Evolutionary conservation across 345 rosid genomes (phyloP).

Genomic region (Populus pruinosa): DNA sequence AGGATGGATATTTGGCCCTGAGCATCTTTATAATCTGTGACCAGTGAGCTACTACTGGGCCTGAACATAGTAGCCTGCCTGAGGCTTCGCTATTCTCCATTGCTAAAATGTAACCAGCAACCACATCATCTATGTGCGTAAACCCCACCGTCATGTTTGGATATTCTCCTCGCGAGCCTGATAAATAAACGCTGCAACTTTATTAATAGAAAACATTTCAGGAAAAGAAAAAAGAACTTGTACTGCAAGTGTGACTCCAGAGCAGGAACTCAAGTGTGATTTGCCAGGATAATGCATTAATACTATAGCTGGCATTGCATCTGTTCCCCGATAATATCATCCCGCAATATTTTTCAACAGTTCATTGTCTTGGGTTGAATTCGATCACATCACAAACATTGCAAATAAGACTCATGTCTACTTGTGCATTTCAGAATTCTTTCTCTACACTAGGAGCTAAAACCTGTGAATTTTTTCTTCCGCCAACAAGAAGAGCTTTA

Average conservation of each 20-base stretch:
- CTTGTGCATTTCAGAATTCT: too few species aligned
- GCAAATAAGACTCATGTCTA: too few species aligned
- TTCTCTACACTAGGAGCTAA: too few species aligned
- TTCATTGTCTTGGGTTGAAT: neutral
- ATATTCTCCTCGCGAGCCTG: conserved; percentile 60
- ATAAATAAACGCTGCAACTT: neutral
- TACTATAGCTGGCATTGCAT: neutral
- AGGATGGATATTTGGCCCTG: conserved; percentile 60
- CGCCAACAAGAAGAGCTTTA: too few species aligned
- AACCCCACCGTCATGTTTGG: conserved; percentile 74
- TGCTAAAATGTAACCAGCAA: conserved; percentile 63
- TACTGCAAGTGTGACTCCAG: neutral
- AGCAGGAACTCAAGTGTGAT: neutral
- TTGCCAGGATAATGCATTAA: neutral
- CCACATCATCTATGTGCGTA: conserved; percentile 79
- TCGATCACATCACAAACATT: neutral
- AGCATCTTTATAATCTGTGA: conserved; percentile 68
- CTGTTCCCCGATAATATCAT: neutral
- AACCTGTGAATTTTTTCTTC: too few species aligned
- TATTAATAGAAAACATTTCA: neutral
- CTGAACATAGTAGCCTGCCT: conserved; percentile 70
- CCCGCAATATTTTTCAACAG: neutral
- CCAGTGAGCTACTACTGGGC: conserved; percentile 80
- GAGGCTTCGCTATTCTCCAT: conserved; percentile 74
- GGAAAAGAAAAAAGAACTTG: neutral